Evolutionary conservation across 2,329 filamentous ascomycete genomes (phyloP).

Genomic region (Lasiodiplodia sp.): DNA sequence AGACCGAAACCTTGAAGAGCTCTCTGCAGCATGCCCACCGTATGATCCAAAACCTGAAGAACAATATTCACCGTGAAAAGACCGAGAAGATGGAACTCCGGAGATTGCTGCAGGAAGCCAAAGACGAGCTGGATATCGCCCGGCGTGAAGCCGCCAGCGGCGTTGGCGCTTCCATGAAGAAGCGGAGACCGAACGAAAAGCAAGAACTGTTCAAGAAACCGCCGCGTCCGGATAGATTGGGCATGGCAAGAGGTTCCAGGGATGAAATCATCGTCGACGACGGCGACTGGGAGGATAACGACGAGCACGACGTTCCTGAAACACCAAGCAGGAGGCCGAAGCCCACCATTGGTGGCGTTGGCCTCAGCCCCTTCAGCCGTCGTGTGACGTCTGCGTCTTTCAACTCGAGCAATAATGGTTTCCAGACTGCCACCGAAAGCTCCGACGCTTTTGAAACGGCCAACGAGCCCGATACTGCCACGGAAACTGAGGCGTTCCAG

Average conservation of each 20-base stretch:
- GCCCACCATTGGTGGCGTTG: conserved; percentile 30
- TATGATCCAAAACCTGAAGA: conserved; percentile 95
- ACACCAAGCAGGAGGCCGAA: conserved; percentile 49
- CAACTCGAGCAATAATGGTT: conserved; percentile 66
- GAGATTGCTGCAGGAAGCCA: conserved; percentile 91
- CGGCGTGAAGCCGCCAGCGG: conserved; percentile 60
- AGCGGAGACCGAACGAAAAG: conserved; percentile 64
- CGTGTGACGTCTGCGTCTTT: conserved; percentile 46
- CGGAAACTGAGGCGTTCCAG: conserved; percentile 94
- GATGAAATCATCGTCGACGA: conserved; percentile 84
- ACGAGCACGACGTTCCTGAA: conserved; percentile 62
- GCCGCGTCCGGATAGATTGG: conserved; percentile 74
- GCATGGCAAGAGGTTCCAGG: conserved; percentile 57
- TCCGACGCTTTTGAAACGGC: conserved; percentile 73
- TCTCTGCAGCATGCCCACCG: conserved; percentile 93
- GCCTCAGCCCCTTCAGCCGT: conserved; percentile 35
- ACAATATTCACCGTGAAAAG: conserved; percentile 96
- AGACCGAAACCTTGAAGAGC: conserved; percentile 93
- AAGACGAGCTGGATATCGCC: conserved; percentile 84
- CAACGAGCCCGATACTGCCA: conserved; percentile 76
- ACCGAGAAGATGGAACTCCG: conserved; percentile 97
- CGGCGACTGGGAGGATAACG: conserved; percentile 88
- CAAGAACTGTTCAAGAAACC: conserved; percentile 75
- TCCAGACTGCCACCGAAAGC: conserved; percentile 75
- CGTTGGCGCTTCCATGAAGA: conserved; percentile 59